Conservation (phyloP, 768 basidiomycete species). For the Zangia roseola region DNA sequence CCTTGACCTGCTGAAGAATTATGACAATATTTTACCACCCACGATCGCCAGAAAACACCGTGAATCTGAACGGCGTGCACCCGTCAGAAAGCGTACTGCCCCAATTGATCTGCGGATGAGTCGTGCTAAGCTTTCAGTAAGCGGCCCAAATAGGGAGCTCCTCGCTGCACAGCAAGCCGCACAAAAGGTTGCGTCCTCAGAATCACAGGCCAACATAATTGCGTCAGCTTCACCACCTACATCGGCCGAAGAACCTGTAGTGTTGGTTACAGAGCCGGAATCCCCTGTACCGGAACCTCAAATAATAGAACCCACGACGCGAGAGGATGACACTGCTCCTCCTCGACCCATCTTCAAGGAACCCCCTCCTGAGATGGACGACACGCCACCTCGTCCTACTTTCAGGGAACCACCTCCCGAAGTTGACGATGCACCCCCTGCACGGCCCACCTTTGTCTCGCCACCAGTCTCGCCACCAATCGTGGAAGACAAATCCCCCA, state of each 20-base stretch:
- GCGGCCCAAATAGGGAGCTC: constrained; percentile 66
- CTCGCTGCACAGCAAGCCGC: constrained; percentile 68
- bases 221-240: constrained; percentile 17
- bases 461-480: constrained; percentile 26
- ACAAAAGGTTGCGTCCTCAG: constrained; percentile 46
- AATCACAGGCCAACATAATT: constrained; percentile 12
- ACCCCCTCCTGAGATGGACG: constrained; percentile 47
- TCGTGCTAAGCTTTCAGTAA: constrained; percentile 70
- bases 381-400: constrained; percentile 37
- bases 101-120: constrained; percentile 88
- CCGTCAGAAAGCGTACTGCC: constrained; percentile 81
- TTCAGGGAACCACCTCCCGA: constrained; percentile 70
- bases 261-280: constrained; percentile 17
- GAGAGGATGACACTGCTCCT: constrained; percentile 19
- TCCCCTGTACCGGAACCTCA: constrained; percentile 1
- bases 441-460: constrained; percentile 18
- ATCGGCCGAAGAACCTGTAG: constrained; percentile 16
- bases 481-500: constrained; percentile 19
- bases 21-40: constrained; percentile 71
- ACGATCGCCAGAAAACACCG: constrained; percentile 83
- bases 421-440: constrained; percentile 37
- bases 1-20: constrained; percentile 79
- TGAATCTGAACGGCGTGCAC: constrained; percentile 83
- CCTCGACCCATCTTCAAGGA: constrained; percentile 57
- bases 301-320: constrained; percentile 1